These are phyloP conservation scores for Didymella pomorum DNA, from an alignment of 2,329 filamentous ascomycete genomes.

Conservation along the genomic window DNA sequence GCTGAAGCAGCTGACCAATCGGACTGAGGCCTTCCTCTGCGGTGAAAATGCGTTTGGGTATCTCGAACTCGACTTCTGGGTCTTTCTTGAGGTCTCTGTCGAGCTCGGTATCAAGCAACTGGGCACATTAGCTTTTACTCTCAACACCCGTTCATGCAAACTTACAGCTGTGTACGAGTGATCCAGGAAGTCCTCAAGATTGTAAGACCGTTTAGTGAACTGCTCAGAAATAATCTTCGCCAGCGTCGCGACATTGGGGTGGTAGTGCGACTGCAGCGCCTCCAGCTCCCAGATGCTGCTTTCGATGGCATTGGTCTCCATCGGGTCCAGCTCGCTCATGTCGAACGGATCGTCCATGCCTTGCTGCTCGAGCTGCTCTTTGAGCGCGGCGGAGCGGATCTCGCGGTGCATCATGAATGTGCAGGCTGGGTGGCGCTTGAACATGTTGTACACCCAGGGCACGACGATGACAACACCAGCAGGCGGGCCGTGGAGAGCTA, in stretches of 20 bases:
- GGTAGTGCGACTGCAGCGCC: conserved; percentile 89
- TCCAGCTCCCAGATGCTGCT: conserved; percentile 96
- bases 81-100: conserved; percentile 83
- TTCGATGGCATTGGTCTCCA: conserved; percentile 85
- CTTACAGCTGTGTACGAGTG: conserved; percentile 85
- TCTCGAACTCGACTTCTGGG: conserved; percentile 91
- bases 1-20: conserved; percentile 44
- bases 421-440: conserved; percentile 87
- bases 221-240: conserved; percentile 94
- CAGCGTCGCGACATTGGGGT: conserved; percentile 94
- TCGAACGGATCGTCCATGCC: conserved; percentile 80
- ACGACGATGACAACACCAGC: conserved; percentile 87
- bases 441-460: conserved; percentile 94
- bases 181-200: conserved; percentile 96
- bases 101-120: conserved; percentile 86
- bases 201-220: conserved; percentile 95
- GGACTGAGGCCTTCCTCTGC: conserved; percentile 44
- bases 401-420: conserved; percentile 96
- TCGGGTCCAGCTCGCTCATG: conserved; percentile 78
- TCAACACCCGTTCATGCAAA: conserved; percentile 27
- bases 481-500: conserved; percentile 88
- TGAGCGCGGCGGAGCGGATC: conserved; percentile 65
- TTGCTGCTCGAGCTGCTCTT: conserved; percentile 66
- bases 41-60: conserved; percentile 82
- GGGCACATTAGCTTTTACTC: conserved; percentile 1